phyloP scores from a whole-genome alignment of 139 green algal genomes.

The Haematococcus lacustris region DNA sequence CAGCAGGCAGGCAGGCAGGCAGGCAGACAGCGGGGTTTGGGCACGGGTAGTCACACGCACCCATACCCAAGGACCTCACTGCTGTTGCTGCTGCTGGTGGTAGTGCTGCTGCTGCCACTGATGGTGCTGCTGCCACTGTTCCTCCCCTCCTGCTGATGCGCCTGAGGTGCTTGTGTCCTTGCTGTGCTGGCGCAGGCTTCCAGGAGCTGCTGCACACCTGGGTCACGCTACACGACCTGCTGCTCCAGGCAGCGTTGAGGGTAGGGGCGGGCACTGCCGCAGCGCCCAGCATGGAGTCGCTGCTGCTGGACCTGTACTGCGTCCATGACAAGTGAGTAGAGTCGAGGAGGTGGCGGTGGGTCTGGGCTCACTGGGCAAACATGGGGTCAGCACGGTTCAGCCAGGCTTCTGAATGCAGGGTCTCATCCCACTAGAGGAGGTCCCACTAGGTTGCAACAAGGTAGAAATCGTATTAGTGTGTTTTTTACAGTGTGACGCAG shows the following conservation, averaged over 20 bases:
- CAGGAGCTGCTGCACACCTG: constrained; percentile 46
- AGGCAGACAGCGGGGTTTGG: neutral
- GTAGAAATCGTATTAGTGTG: neutral
- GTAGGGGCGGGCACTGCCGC: neutral
- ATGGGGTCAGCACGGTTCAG: too few species aligned
- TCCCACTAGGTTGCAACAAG: neutral
- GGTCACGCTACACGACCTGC: constrained; percentile 31
- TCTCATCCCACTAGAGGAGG: neutral
- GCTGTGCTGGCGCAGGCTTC: too few species aligned
- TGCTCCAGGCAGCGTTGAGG: constrained; percentile 2
- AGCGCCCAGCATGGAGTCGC: neutral
- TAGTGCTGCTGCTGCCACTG: neutral
- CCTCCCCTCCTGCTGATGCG: too few species aligned
- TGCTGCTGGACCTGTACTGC: neutral
- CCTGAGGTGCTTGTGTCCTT: neutral
- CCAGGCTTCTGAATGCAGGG: neutral
- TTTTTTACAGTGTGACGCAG: neutral
- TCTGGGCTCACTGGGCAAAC: neutral
- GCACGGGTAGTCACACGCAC: too few species aligned
- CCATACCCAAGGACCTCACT: neutral
- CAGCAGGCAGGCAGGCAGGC: too few species aligned
- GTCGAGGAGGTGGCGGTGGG: neutral
- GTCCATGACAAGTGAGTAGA: neutral
- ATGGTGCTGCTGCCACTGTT: too few species aligned
- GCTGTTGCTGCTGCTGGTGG: neutral